These are phyloP conservation scores for Heliamphora pulchella DNA, from an alignment of 179 eudicot genomes.

Conservation along the genomic window DNA sequence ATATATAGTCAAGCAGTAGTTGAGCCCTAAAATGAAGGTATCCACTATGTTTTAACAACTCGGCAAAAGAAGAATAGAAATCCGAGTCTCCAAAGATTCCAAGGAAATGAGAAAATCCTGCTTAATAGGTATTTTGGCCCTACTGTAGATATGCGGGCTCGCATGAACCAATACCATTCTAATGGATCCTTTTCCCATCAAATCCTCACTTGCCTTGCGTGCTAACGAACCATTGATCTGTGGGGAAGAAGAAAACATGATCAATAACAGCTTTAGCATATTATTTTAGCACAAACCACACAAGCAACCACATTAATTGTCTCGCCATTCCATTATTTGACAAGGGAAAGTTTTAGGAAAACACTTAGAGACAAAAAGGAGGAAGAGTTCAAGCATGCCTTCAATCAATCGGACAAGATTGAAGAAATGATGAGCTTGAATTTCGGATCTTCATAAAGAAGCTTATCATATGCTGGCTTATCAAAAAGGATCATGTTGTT, in stretches of 20 bases:
- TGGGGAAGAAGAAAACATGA: background rate
- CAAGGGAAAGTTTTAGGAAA: too few relatives aligned
- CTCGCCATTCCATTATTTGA: too few relatives aligned
- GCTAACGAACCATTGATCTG: constrained; percentile 18
- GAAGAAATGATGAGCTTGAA: constrained; percentile 53
- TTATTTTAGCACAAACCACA: too few relatives aligned
- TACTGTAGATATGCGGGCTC: constrained; percentile 17
- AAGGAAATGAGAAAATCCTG: background rate
- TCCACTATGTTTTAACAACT: too few relatives aligned
- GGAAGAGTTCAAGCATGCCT: constrained; percentile 25
- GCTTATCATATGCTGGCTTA: constrained; percentile 45
- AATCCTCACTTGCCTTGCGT: constrained; percentile 16
- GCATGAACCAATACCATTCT: constrained; percentile 16
- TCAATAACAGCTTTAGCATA: background rate
- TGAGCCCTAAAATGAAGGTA: too few relatives aligned
- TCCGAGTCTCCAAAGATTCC: too few relatives aligned
- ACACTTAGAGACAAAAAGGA: background rate
- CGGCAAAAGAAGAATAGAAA: too few relatives aligned
- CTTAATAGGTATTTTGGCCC: constrained; percentile 14
- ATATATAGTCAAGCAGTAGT: too few relatives aligned
- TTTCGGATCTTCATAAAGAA: constrained; percentile 41
- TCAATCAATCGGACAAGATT: constrained; percentile 45
- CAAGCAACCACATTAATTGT: too few relatives aligned
- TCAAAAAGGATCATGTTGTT: constrained; percentile 56
- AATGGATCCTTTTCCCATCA: constrained; percentile 18